Conservation (phyloP, 2,329 filamentous ascomycete species). For the Cordyceps tenuipes region DNA sequence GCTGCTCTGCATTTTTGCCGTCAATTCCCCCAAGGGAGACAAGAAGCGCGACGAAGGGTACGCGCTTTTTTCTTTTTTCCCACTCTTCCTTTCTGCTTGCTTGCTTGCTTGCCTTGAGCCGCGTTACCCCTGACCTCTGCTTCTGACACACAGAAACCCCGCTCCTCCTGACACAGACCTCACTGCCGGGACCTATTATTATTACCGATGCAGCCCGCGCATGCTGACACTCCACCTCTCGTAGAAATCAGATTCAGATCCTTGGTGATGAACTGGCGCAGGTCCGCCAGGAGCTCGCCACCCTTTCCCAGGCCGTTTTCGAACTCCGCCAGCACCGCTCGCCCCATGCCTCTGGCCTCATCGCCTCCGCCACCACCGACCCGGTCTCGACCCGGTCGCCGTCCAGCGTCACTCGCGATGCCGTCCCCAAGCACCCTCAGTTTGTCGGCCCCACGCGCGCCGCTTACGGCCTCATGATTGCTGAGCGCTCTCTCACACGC, state of each 20-base stretch:
- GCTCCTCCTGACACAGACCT: not conserved
- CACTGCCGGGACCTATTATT: no score
- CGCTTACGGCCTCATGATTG: slow-evolving; percentile 27
- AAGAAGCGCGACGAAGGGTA: slow-evolving; percentile 19
- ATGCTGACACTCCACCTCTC: no score
- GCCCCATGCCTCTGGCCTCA: not conserved
- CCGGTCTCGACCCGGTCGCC: slow-evolving; percentile 11
- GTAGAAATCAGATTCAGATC: slow-evolving; percentile 14
- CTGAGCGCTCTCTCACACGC: slow-evolving; percentile 26
- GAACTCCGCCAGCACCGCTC: slow-evolving; percentile 19
- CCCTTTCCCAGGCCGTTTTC: slow-evolving; percentile 20
- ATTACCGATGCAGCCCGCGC: no score
- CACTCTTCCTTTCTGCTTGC: not conserved
- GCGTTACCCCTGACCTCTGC: not conserved
- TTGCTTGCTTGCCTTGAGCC: not conserved
- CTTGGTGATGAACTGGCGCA: slow-evolving; percentile 22
- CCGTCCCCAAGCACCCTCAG: slow-evolving; percentile 24
- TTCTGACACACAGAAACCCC: not conserved
- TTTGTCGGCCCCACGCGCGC: slow-evolving; percentile 30
- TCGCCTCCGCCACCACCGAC: not conserved
- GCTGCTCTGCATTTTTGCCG: slow-evolving; percentile 20
- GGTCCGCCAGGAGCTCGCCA: slow-evolving; percentile 23
- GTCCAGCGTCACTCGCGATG: slow-evolving; percentile 4
- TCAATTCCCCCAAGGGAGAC: slow-evolving; percentile 16
- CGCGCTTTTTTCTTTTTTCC: not conserved